Conservation (phyloP, 1,284 basidiomycete genomes). For the Lignosus rhinocerotis region DNA sequence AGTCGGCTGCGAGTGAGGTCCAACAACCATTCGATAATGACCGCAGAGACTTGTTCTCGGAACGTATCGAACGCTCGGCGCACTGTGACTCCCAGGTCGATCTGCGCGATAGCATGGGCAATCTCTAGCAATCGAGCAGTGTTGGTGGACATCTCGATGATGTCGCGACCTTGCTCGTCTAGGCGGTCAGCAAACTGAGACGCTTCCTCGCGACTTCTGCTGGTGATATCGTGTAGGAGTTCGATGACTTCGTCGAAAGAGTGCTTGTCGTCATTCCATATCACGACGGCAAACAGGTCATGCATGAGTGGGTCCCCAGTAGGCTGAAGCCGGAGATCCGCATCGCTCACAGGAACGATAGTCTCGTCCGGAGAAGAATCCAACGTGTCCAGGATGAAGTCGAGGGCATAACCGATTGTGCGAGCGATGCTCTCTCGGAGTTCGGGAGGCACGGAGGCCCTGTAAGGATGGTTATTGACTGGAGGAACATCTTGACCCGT, state of each 20-base stretch:
- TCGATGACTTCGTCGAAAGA: slow-evolving; percentile 89
- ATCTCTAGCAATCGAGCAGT: slow-evolving; percentile 74
- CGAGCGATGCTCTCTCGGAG: slow-evolving; percentile 72
- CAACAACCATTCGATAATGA: slow-evolving; percentile 84
- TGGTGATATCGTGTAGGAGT: slow-evolving; percentile 71
- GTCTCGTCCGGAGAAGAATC: slow-evolving; percentile 85
- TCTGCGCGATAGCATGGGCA: slow-evolving; percentile 80
- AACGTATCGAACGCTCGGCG: slow-evolving; percentile 88
- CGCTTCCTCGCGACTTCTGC: slow-evolving; percentile 63
- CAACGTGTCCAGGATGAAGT: slow-evolving; percentile 85
- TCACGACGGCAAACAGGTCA: slow-evolving; percentile 81
- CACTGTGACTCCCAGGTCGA: slow-evolving; percentile 92
- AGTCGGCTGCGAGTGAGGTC: slow-evolving; percentile 78
- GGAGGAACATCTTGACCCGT: slow-evolving; percentile 53
- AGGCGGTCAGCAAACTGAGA: slow-evolving; percentile 65
- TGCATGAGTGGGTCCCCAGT: slow-evolving; percentile 72
- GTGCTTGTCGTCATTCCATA: slow-evolving; percentile 99
- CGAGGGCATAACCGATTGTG: slow-evolving; percentile 77
- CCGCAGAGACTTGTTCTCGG: slow-evolving; percentile 82
- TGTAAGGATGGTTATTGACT: slow-evolving; percentile 58
- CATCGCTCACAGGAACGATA: slow-evolving; percentile 65
- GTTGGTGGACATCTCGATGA: slow-evolving; percentile 79
- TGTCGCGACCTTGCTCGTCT: slow-evolving; percentile 84
- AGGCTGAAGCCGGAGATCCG: slow-evolving; percentile 70
- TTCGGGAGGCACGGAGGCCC: slow-evolving; percentile 58